phyloP scores from a whole-genome alignment of 768 basidiomycete genomes.

The Suillus cothurnatus region DNA sequence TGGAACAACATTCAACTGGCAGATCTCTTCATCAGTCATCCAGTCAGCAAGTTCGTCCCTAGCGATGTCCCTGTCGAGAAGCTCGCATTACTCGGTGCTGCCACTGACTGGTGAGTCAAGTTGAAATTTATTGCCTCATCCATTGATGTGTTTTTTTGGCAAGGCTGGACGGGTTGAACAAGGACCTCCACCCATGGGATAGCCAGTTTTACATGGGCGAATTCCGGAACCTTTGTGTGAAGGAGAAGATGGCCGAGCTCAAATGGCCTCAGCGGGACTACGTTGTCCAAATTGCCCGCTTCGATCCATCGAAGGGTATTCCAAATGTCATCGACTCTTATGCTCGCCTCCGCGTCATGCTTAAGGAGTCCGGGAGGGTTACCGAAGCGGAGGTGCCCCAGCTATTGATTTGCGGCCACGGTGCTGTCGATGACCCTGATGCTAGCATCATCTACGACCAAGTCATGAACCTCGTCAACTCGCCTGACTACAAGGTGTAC shows the following conservation, averaged over 20 bases:
- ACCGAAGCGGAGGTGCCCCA: constrained; percentile 62
- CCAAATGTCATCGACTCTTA: constrained; percentile 88
- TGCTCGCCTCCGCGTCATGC: constrained; percentile 72
- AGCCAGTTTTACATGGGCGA: constrained; percentile 89
- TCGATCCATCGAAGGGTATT: constrained; percentile 88
- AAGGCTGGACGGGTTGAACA: constrained; percentile 94
- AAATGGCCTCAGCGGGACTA: constrained; percentile 84
- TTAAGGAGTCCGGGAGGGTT: constrained; percentile 47
- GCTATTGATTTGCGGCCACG: constrained; percentile 85
- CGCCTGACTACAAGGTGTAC: constrained; percentile 53
- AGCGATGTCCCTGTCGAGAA: constrained; percentile 76
- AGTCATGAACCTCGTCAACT: constrained; percentile 60
- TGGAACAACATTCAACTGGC: constrained; percentile 91
- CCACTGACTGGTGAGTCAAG: constrained; percentile 71
- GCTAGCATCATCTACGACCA: constrained; percentile 91
- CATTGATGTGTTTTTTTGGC: constrained; percentile 7
- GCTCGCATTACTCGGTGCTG: constrained; percentile 74
- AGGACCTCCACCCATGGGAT: constrained; percentile 80
- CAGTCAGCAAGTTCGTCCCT: constrained; percentile 93
- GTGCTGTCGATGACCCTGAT: constrained; percentile 94
- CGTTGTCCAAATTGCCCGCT: constrained; percentile 90
- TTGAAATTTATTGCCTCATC: constrained; percentile 9
- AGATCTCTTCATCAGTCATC: constrained; percentile 93
- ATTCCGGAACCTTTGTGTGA: constrained; percentile 74
- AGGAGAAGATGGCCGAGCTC: constrained; percentile 81